Evolutionary conservation across 768 basidiomycete species (phyloP).

Genomic region (Tulasnella sp.): DNA sequence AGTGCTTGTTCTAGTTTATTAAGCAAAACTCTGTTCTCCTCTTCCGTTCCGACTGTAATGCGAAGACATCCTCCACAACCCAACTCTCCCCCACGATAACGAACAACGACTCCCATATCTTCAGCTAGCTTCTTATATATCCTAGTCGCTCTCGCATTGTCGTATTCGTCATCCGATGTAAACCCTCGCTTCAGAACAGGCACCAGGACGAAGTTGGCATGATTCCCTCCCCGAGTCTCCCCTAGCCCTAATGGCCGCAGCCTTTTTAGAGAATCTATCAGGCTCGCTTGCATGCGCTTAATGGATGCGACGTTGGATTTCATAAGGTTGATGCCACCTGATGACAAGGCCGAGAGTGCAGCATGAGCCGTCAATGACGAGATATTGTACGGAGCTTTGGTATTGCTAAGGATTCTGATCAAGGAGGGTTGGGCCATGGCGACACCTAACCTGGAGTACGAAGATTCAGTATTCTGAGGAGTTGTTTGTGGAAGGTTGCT

Average conservation of each 20-base stretch:
- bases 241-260: slow-evolving; percentile 53
- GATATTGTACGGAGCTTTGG: slow-evolving; percentile 97
- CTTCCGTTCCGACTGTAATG: slow-evolving; percentile 81
- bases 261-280: slow-evolving; percentile 49
- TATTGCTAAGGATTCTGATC: slow-evolving; percentile 86
- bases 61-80: slow-evolving; percentile 86
- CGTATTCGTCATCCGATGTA: slow-evolving; percentile 36
- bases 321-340: slow-evolving; percentile 60
- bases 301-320: slow-evolving; percentile 58
- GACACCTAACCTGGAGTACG: slow-evolving; percentile 64
- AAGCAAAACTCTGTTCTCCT: slow-evolving; percentile 66
- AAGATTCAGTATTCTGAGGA: neutral
- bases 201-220: slow-evolving; percentile 88
- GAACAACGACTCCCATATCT: slow-evolving; percentile 78
- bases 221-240: slow-evolving; percentile 65
- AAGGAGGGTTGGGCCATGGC: slow-evolving; percentile 85
- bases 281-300: slow-evolving; percentile 50
- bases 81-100: slow-evolving; percentile 78
- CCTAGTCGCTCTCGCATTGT: slow-evolving; percentile 39
- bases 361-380: slow-evolving; percentile 84
- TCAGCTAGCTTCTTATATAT: slow-evolving; percentile 85
- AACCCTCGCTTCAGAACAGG: slow-evolving; percentile 56
- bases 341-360: slow-evolving; percentile 72
- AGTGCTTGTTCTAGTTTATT: slow-evolving; percentile 45
- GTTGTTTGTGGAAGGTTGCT: slow-evolving; percentile 32